Evolutionary conservation across 2,329 filamentous ascomycete species (phyloP), one percentile per base, ranked within the genome.

Genomic region (Aspergillus costaricaensis): DNA sequence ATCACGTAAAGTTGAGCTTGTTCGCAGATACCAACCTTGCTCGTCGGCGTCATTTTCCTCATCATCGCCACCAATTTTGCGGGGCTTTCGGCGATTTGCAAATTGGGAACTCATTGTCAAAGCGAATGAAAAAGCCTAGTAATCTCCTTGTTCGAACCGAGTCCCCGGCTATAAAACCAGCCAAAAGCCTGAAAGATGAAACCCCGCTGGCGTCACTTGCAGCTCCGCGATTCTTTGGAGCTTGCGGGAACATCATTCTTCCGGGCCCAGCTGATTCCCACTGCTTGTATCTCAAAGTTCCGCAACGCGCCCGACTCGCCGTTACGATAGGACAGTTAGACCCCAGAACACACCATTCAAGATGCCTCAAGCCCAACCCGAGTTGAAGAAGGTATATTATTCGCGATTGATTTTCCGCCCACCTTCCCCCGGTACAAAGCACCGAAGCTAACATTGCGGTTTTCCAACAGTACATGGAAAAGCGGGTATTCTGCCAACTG

Each of bases 301-400:
- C 62, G 64, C 65, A 62, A 56, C 62, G 67, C 65, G 62, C 66
- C 53, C 63, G 60, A 63, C 59, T 62, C 62, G 60, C 62, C 63
- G 68, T 43, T 59, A 68, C 70, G 58, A 64, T 61, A 58, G 65
- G 63, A 67, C 50, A 69, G 52, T 62, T 7, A 58, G 14, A 23
- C 41, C 64, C 41, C 52, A 59, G 61, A 61, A 68, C 55, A 61
- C 62, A 65, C 52, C 66, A 61, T 67, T 62, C 82, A 90, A 83
- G 68, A 99, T 99, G 95, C 92, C 95, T 82, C 94, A 96, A 88
- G 93, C 95, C 77, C 95, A 98, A 82, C 95, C 95, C 72, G 96
- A 99, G 83, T 87, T 99, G 65, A 99, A 98, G 82, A 99, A 98
- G 88, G 95, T 96, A 80, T 61, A 75, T 74, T 4, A 15, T 19